Evolutionary conservation across 345 rosid genomes (phyloP), one percentile per base, ranked within the genome.

Genomic region (Salix dunnii): DNA sequence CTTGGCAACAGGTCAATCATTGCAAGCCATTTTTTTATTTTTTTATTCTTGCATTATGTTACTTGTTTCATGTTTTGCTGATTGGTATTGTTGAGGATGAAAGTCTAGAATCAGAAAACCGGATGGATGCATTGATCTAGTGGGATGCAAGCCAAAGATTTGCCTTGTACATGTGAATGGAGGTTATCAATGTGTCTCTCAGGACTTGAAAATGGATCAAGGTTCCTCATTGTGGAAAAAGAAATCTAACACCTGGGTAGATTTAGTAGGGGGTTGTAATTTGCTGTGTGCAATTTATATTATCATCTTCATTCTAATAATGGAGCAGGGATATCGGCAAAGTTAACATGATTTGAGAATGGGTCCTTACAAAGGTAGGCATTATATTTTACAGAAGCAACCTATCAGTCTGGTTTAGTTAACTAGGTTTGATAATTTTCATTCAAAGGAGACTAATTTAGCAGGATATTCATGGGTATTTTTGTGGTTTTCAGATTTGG

Each of bases 1-100:
- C 89, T 17, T 96, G 99, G 99, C 90, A 93, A 82, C 94, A 90
- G 96, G 93, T 91, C 78, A 2, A 6, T 73, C 28, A 10, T 46
- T 81, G 67, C 70, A 71, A 38, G 63, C 21, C 23, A 49, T 81
- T 70, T 62, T 48, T 12, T 70, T n/a, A n/a, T n/a, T 65, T 43
- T 43, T 11, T 40, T 51, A 60, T 68, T 23, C 6, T 51, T 64
- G 46, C 28, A 35, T 72, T 43, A 35, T 35, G 10, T 48, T 42
- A 2, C 17, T 67, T n/a, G 13, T 10, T 66, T 66, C 16, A 6
- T 74, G 48, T 66, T 36, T 9, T n/a, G 28, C 49, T 72, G 49
- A n/a, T 21, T 67, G 48, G 21, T 30, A 18, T 49, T 43, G 28
- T 62, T 74, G 25, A 17, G 64, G 60, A 62, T 74, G 68, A 40